These are phyloP conservation scores for Emmonsiellopsis sp. DNA, from an alignment of 2,329 filamentous ascomycete species.

Conservation along the genomic window DNA sequence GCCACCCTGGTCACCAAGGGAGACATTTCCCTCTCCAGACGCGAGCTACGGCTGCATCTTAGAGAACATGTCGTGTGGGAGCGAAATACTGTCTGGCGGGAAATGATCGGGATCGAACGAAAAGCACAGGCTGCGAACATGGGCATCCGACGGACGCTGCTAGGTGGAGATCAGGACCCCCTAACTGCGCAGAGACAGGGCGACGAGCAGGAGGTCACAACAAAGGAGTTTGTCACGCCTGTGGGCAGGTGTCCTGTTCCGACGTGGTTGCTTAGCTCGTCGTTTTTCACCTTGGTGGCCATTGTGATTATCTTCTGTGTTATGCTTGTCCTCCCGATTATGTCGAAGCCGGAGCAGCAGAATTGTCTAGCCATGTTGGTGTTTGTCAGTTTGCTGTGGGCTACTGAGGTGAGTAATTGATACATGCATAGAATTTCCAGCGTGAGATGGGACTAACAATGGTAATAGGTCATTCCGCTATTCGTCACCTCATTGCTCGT, in stretches of 20 bases:
- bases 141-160: slow-evolving; percentile 64
- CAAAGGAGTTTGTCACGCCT: slow-evolving; percentile 67
- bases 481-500: slow-evolving; percentile 94
- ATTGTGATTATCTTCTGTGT: slow-evolving; percentile 65
- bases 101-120: slow-evolving; percentile 96
- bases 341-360: slow-evolving; percentile 82
- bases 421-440: slow-evolving; percentile 4
- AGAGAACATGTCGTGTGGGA: slow-evolving; percentile 98
- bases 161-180: slow-evolving; percentile 63
- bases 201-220: slow-evolving; percentile 59
- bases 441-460: background rate
- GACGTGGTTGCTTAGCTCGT: slow-evolving; percentile 71
- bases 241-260: slow-evolving; percentile 69
- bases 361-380: slow-evolving; percentile 91
- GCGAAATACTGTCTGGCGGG: slow-evolving; percentile 95
- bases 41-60: slow-evolving; percentile 80
- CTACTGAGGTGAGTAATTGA: slow-evolving; percentile 63
- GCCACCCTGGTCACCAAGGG: slow-evolving; percentile 73
- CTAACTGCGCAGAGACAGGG: slow-evolving; percentile 68
- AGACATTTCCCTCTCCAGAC: slow-evolving; percentile 64
- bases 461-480: slow-evolving; percentile 69
- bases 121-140: slow-evolving; percentile 90
- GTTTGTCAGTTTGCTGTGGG: slow-evolving; percentile 91
- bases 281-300: slow-evolving; percentile 64
- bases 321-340: slow-evolving; percentile 67